Conservation (phyloP, 192 early-diverging fungal genomes). For the Podila epicladia region DNA sequence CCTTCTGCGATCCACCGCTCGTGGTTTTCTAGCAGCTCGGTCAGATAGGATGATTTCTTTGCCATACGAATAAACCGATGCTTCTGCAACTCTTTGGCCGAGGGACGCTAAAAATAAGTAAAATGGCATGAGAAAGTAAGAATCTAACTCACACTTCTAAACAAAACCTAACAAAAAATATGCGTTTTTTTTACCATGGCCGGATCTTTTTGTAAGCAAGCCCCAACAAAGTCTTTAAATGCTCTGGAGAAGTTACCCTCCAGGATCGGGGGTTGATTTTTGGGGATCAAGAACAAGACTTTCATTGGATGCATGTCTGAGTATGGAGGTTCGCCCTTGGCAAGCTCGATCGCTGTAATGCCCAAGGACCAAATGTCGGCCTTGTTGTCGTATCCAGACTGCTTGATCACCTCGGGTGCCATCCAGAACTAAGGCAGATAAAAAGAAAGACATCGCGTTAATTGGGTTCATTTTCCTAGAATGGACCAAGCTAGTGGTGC, state of each 20-base stretch:
- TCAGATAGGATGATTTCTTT: slow-evolving; percentile 87
- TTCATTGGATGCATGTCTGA: slow-evolving; percentile 97
- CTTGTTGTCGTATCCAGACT: slow-evolving; percentile 93
- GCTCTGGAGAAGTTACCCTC: slow-evolving; percentile 80
- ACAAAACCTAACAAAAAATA: background rate
- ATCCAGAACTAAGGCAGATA: slow-evolving; percentile 77
- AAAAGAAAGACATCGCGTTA: too few relatives aligned
- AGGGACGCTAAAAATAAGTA: slow-evolving; percentile 69
- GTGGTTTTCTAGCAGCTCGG: slow-evolving; percentile 88
- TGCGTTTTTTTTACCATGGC: slow-evolving; percentile 57
- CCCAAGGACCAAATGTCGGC: slow-evolving; percentile 99
- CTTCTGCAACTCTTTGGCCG: slow-evolving; percentile 89
- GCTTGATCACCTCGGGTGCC: slow-evolving; percentile 95
- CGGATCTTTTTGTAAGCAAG: slow-evolving; percentile 91
- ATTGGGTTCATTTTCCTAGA: background rate
- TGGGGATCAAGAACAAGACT: slow-evolving; percentile 94
- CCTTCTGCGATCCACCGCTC: slow-evolving; percentile 78
- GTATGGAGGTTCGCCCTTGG: slow-evolving; percentile 92
- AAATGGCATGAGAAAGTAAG: background rate
- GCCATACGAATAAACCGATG: slow-evolving; percentile 91
- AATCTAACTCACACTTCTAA: background rate
- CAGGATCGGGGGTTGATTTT: slow-evolving; percentile 87
- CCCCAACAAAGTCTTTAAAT: slow-evolving; percentile 91
- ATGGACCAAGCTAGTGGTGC: background rate
- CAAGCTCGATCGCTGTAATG: slow-evolving; percentile 96